phyloP scores from a whole-genome alignment of 306 rosid genomes.

The Begonia loranthoides region DNA sequence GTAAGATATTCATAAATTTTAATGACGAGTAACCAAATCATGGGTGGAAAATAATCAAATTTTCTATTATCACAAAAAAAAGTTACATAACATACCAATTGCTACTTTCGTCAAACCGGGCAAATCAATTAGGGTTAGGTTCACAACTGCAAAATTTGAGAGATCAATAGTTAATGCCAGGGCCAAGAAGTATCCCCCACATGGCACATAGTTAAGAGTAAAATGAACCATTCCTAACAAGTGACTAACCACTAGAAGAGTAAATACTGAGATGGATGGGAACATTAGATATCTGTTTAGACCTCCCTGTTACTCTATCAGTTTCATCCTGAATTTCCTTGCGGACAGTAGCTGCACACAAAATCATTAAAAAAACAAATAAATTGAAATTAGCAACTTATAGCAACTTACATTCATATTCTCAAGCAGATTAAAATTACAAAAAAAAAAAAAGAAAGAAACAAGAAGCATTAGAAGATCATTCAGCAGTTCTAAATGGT shows the following conservation, averaged over 20 bases:
- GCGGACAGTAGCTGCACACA: slow-evolving; percentile 60
- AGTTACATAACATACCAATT: slow-evolving; percentile 43
- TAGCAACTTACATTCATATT: too few relatives aligned
- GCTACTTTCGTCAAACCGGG: slow-evolving; percentile 99
- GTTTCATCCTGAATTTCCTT: slow-evolving; percentile 93
- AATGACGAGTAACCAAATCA: too few relatives aligned
- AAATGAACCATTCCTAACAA: not conserved
- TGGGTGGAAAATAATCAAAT: too few relatives aligned
- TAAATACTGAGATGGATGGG: slow-evolving; percentile 98
- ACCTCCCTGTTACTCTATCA: slow-evolving; percentile 74
- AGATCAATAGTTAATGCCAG: too few relatives aligned
- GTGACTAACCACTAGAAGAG: slow-evolving; percentile 58
- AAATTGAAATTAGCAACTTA: too few relatives aligned
- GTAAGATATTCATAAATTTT: slow-evolving; percentile 1
- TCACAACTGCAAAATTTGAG: slow-evolving; percentile 63
- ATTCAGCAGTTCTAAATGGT: too few relatives aligned
- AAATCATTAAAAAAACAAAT: too few relatives aligned
- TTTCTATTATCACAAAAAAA: too few relatives aligned
- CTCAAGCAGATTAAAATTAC: too few relatives aligned
- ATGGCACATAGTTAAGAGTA: not conserved
- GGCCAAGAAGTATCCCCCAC: too few relatives aligned
- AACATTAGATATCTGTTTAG: slow-evolving; percentile 78
- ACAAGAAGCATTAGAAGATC: too few relatives aligned
- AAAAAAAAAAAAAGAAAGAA: too few relatives aligned
- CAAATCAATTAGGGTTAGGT: slow-evolving; percentile 82